phyloP scores from a whole-genome alignment of 2,329 filamentous ascomycete genomes.

The Cladobotryum protrusum region DNA sequence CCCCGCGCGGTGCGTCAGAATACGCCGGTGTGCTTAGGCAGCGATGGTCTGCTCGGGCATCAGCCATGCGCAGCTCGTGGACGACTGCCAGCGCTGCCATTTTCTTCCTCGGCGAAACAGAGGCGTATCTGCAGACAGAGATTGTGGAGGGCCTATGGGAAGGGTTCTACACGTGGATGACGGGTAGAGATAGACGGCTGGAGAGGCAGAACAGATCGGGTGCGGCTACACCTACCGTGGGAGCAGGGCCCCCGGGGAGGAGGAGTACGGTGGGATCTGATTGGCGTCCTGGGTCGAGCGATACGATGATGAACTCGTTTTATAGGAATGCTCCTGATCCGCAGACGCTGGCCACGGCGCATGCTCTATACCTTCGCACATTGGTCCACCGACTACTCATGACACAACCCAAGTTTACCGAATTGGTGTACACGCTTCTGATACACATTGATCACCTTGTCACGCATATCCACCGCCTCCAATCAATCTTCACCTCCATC shows the following conservation, averaged over 20 bases:
- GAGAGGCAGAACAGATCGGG: conserved; percentile 18
- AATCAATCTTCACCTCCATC: conserved; percentile 67
- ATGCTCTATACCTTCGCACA: conserved; percentile 67
- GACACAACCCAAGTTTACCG: conserved; percentile 56
- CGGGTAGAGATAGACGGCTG: conserved; percentile 33
- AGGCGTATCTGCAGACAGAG: conserved; percentile 84
- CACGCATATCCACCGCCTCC: conserved; percentile 67
- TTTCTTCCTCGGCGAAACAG: conserved; percentile 83
- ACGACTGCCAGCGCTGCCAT: conserved; percentile 80
- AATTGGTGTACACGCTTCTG: conserved; percentile 59
- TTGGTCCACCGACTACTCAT: conserved; percentile 63
- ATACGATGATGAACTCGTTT: background rate
- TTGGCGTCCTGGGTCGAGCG: conserved; percentile 7
- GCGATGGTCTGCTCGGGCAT: conserved; percentile 56
- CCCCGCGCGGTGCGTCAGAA: conserved; percentile 56
- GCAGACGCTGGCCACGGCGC: conserved; percentile 74
- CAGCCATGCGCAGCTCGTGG: conserved; percentile 77
- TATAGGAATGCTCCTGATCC: conserved; percentile 57
- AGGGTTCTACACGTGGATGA: conserved; percentile 71
- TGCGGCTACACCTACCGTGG: conserved; percentile 16
- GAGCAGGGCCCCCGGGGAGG: conserved; percentile 6
- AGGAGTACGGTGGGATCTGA: background rate
- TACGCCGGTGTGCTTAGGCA: conserved; percentile 56
- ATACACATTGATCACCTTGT: conserved; percentile 76
- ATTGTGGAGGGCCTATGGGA: conserved; percentile 77